Evolutionary conservation across 495 filamentous ascomycete genomes (phyloP).

Genomic region (Annulohypoxylon stygium): DNA sequence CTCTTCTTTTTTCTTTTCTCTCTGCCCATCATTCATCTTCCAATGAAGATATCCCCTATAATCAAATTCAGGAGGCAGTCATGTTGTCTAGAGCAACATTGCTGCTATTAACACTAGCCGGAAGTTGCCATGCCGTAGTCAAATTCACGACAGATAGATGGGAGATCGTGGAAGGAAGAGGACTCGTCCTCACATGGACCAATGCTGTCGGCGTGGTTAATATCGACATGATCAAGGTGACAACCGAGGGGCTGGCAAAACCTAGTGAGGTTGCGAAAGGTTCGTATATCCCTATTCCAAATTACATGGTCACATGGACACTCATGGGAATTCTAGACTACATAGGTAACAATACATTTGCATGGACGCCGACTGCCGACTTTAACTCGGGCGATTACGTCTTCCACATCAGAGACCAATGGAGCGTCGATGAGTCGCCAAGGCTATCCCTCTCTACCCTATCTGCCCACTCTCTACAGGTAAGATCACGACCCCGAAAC

Average conservation of each 20-base stretch:
- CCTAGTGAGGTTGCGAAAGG: conserved; percentile 10
- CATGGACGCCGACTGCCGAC: conserved; percentile 19
- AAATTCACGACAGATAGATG: conserved; percentile 32
- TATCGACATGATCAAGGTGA: conserved; percentile 18
- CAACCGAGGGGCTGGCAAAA: neutral
- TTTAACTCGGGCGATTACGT: conserved; percentile 20
- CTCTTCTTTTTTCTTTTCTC: neutral
- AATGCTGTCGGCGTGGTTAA: conserved; percentile 17
- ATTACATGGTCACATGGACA: neutral
- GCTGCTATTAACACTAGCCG: neutral
- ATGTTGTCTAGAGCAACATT: conserved; percentile 15
- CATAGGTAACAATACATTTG: conserved; percentile 15
- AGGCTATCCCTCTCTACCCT: neutral
- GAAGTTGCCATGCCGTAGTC: conserved; percentile 8
- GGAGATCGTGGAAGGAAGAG: conserved; percentile 11
- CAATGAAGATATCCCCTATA: neutral
- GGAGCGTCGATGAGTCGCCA: conserved; percentile 25
- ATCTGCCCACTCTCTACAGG: conserved; percentile 11
- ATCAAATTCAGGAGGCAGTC: neutral
- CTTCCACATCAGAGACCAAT: conserved; percentile 18
- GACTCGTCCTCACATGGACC: conserved; percentile 26
- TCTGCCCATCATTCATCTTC: neutral
- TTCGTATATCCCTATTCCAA: neutral
- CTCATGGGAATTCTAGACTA: conserved; percentile 15
- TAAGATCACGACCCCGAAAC: neutral